Evolutionary conservation across 495 filamentous ascomycete genomes (phyloP), one percentile per base, ranked within the genome.

Genomic region (Lophium mytilinum): DNA sequence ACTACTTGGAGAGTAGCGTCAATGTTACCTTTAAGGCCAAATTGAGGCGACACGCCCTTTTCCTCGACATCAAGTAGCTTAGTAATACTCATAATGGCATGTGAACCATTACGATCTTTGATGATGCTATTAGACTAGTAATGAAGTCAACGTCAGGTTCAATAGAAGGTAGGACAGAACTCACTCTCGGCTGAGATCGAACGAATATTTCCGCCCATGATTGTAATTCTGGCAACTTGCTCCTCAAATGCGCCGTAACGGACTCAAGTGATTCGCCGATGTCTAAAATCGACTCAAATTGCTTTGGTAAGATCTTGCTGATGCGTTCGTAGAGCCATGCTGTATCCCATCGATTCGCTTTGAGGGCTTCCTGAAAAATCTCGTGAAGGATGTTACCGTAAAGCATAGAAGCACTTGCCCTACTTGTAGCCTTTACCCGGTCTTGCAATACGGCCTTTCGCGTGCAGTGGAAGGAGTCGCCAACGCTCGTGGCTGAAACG

Each of bases 21-120:
- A 54, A 98, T 89, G 68, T 96, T 97, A 34, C 93, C 93, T 72
- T 98, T 97, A 7, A 98, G 77, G 0, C 93, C 93, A 66, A 92
- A 97, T 83, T 88, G 89, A 7, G 93, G 93, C 14, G 93, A 96
- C 93, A 91, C 96, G 37, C 96, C 80, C 64, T 96, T 91, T 69
- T 98, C 93, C 70, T 98, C 93, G 18, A 97, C 89, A 66, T 96
- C 93, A 41, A 98, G 83, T 36, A 98, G 74, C 67, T 96, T 96
- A 69, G 82, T 95, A 60, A 98, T 83, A 64, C 85, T 89, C 77
- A 96, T 83, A 42, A 80, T 83, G 11, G 87, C 80, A 61, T 86
- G 74, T 40, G 75, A 77, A 36, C 84, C 85, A 60, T 89, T 86
- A 40, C 87, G 80, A 54, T 90, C 90, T 58, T 86, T 82, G 7